Evolutionary conservation across 371 early-diverging fungal genomes (phyloP), one percentile per base, ranked within the genome.

Genomic region (Haplosporangium sp.): DNA sequence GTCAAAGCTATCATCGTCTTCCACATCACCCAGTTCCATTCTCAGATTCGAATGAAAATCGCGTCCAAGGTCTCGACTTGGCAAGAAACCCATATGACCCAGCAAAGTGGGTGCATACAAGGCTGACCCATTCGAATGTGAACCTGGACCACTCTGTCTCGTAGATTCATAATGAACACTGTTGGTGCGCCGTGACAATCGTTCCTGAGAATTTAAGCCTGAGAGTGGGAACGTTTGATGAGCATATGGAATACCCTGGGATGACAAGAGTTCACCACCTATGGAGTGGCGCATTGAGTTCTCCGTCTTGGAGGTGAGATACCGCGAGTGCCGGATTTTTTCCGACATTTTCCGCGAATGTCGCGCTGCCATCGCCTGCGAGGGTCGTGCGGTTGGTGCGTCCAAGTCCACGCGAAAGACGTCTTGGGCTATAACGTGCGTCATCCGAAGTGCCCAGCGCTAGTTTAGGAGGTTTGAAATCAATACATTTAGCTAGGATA

Each of bases 231-330:
- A 68, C 0, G 64, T 64, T n/a, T 67, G 68, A 41, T 77, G 65
- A 2, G 79, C 41, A 36, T 71, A 72, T 4, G 45, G 14, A 12
- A 63, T 41, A 5, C 69, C 64, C 29, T 75, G 76, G 8, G 70
- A 59, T 1, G 76, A 75, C 47, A 75, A 12, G 10, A 75, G 46
- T 21, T 77, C 79, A 9, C 79, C 79, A 9, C 79, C 79, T 14
- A 77, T 77, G 4, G 79, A 77, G 43, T 77, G 79, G 6, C 79
- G 79, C 76, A 75, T 62, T n/a, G 67, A n/a, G 16, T 69, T 66
- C 1, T 75, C 76, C 11, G 58, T 21, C 41, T 75, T 75, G 23
- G 76, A 69, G 0, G 56, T 51, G 37, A 53, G 57, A 45, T 51
- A 70, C 7, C 79, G 68, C 14, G 68, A 67, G 21, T 72, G 79